Evolutionary conservation across 257 asterid species (phyloP).

Genomic region (Mitragyna speciosa): DNA sequence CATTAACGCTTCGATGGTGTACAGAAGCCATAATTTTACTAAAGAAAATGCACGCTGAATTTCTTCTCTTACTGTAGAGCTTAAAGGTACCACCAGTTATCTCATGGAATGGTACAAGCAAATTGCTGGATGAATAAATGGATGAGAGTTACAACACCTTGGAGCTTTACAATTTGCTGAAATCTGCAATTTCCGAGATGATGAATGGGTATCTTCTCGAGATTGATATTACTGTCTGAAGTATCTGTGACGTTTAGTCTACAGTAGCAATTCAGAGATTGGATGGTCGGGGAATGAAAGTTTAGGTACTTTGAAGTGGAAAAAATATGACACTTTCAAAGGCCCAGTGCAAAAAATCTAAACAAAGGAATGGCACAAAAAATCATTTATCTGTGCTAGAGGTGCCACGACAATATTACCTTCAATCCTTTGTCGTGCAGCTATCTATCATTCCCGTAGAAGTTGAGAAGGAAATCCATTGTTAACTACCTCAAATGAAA

Average conservation of each 20-base stretch:
- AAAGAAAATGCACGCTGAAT: conserved; percentile 14
- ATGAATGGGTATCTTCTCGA: neutral
- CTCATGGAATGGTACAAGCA: neutral
- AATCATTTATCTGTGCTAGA: conserved; percentile 13
- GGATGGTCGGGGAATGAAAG: conserved; percentile 6
- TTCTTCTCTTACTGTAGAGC: conserved; percentile 7
- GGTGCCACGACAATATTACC: conserved; percentile 15
- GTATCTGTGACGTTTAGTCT: neutral
- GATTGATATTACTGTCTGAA: conserved; percentile 10
- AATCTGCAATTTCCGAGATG: conserved; percentile 20
- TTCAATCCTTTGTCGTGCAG: conserved; percentile 10
- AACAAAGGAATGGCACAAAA: conserved; percentile 1
- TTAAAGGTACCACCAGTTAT: neutral
- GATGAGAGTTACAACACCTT: conserved; percentile 19
- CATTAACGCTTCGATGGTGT: conserved; percentile 23
- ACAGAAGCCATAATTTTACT: conserved; percentile 18
- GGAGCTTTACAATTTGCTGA: conserved; percentile 26
- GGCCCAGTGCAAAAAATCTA: neutral
- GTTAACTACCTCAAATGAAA: conserved; percentile 14
- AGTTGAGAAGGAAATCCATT: neutral
- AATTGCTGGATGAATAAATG: conserved; percentile 24
- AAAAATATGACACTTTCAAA: neutral
- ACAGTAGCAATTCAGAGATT: conserved; percentile 1
- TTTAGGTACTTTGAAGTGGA: neutral
- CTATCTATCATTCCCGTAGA: conserved; percentile 11